Evolutionary conservation across 306 rosid species (phyloP).

Genomic region (Fragaria vesca): DNA sequence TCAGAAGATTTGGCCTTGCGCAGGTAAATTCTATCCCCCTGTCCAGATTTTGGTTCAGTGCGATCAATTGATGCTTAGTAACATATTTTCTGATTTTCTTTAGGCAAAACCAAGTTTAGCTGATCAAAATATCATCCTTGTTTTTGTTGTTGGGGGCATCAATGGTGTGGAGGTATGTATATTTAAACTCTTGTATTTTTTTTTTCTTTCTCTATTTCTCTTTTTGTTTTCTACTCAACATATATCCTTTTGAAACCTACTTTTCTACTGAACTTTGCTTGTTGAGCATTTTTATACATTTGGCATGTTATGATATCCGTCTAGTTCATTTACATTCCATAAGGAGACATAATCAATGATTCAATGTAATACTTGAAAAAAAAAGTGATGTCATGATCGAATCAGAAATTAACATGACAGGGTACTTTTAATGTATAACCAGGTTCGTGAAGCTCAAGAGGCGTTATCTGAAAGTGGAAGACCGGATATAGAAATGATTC

Average conservation of each 20-base stretch:
- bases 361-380: neutral
- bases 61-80: constrained; percentile 26
- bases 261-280: neutral
- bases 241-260: neutral
- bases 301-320: neutral
- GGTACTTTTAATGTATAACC: constrained; percentile 11
- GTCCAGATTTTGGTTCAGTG: constrained; percentile 24
- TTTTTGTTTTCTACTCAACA: neutral
- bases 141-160: constrained; percentile 86
- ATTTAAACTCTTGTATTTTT: constrained; percentile 18
- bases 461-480: constrained; percentile 83
- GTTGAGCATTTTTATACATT: neutral
- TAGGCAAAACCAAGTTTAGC: constrained; percentile 97
- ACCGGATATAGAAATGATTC: constrained; percentile 78
- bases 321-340: neutral
- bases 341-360: neutral
- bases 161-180: constrained; percentile 75
- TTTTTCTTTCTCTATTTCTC: neutral
- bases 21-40: constrained; percentile 57
- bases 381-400: neutral
- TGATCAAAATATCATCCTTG: constrained; percentile 80
- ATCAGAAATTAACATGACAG: constrained; percentile 24
- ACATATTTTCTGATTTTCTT: constrained; percentile 21
- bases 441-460: constrained; percentile 87
- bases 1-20: constrained; percentile 96